phyloP scores from a whole-genome alignment of 2,329 filamentous ascomycete genomes.

The Sporothrix protearum region DNA sequence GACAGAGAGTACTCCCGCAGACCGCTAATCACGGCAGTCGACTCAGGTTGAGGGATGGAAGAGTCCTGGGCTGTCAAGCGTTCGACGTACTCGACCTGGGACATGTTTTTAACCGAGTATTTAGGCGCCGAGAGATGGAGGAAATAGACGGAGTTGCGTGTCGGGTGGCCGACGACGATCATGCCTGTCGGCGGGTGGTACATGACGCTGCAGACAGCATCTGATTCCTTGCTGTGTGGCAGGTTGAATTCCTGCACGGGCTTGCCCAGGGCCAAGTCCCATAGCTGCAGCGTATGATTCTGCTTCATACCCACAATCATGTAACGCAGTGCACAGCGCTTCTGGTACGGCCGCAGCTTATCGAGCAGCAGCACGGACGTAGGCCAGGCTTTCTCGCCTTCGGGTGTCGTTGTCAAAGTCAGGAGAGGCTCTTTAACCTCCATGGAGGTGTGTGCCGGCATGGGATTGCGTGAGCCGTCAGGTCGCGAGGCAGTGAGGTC shows the following conservation, averaged over 20 bases:
- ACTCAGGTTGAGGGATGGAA: slow-evolving; percentile 77
- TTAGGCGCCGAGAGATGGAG: slow-evolving; percentile 90
- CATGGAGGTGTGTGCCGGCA: slow-evolving; percentile 56
- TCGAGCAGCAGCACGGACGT: slow-evolving; percentile 95
- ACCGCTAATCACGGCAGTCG: slow-evolving; percentile 95
- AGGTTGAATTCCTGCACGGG: slow-evolving; percentile 96
- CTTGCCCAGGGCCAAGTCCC: slow-evolving; percentile 93
- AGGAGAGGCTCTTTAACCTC: slow-evolving; percentile 84
- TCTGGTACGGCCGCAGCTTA: slow-evolving; percentile 89
- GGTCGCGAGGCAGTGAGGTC: slow-evolving; percentile 61
- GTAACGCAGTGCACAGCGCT: slow-evolving; percentile 85
- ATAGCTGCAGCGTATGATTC: slow-evolving; percentile 96
- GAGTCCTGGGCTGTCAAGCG: slow-evolving; percentile 69
- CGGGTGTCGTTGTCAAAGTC: slow-evolving; percentile 80
- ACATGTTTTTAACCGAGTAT: slow-evolving; percentile 78
- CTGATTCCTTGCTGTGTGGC: slow-evolving; percentile 91
- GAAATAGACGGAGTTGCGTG: slow-evolving; percentile 96
- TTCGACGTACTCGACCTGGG: slow-evolving; percentile 83
- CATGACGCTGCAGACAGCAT: slow-evolving; percentile 94
- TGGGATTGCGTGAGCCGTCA: slow-evolving; percentile 48
- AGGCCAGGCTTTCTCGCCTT: slow-evolving; percentile 91
- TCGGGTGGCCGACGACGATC: slow-evolving; percentile 92
- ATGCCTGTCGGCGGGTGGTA: slow-evolving; percentile 92
- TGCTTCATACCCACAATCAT: slow-evolving; percentile 98
- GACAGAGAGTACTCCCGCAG: slow-evolving; percentile 92